These are phyloP conservation scores for Diplosphaera chodatii DNA, from an alignment of 139 green algal genomes.

Conservation along the genomic window DNA sequence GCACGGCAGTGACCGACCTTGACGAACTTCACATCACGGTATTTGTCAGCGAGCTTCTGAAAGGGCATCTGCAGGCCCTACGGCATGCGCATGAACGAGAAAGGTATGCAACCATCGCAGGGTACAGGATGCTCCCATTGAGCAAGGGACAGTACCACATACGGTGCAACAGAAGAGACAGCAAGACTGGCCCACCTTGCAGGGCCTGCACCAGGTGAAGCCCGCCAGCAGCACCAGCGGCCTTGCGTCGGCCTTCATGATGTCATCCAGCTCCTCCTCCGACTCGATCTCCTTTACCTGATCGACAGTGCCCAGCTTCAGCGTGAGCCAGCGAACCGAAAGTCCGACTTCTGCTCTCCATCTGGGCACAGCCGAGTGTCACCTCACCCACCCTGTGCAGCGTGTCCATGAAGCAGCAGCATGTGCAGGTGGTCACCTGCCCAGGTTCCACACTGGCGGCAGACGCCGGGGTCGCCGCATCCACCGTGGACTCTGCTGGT, in stretches of 20 bases:
- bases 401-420: no score
- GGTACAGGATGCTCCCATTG: no score
- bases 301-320: no score
- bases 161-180: no score
- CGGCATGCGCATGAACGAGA: no score
- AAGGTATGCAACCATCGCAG: no score
- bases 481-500: not conserved
- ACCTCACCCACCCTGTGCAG: no score
- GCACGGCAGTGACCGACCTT: constrained; percentile 5
- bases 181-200: no score
- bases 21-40: constrained; percentile 33
- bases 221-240: constrained; percentile 36
- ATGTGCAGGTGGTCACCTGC: constrained; percentile 7
- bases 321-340: no score
- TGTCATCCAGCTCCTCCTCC: constrained; percentile 24
- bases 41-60: constrained; percentile 37
- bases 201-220: constrained; percentile 44
- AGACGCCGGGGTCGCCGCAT: not conserved
- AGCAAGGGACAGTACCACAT: no score
- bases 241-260: constrained; percentile 16
- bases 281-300: constrained; percentile 11
- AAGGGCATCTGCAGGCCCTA: not conserved
- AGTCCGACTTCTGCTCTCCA: no score
- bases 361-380: no score
- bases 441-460: constrained; percentile 10